Conservation (phyloP, 2,329 filamentous ascomycete species). For the Colletotrichum viniferum region DNA sequence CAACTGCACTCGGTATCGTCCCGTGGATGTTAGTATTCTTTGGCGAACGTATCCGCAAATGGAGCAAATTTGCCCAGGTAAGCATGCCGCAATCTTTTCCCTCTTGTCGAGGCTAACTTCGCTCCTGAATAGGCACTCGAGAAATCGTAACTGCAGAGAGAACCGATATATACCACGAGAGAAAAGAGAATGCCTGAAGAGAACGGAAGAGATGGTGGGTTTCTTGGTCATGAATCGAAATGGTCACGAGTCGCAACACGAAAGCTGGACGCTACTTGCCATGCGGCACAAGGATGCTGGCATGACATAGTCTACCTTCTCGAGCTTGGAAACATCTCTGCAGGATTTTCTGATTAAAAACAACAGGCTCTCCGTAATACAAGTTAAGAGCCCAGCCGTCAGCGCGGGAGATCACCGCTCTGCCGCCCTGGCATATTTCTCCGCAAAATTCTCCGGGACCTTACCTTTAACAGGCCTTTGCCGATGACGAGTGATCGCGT, state of each 20-base stretch:
- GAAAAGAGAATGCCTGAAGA: neutral
- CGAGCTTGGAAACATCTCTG: neutral
- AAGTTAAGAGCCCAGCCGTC: neutral
- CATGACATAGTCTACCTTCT: neutral
- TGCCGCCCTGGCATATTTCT: neutral
- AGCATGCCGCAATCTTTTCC: neutral
- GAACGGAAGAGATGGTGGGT: neutral
- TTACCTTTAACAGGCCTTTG: neutral
- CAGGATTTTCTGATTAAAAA: neutral
- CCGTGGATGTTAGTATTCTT: neutral
- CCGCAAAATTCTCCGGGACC: constrained; percentile 20
- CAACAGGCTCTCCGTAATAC: neutral
- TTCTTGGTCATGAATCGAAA: neutral
- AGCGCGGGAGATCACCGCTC: constrained; percentile 1
- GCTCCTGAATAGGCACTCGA: neutral
- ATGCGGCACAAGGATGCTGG: neutral
- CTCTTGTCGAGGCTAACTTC: neutral
- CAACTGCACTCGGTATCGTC: neutral
- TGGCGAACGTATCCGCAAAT: neutral
- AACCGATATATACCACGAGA: neutral
- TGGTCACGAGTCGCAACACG: neutral
- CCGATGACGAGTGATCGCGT: constrained; percentile 21
- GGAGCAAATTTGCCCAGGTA: neutral
- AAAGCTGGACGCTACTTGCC: neutral
- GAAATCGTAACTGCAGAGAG: neutral